Percentiles rank a stretch among this genome's conserved stretches.
Evolutionary conservation across 2,329 filamentous ascomycete genomes (phyloP).

Genomic region (Trichoderma pleuroti): DNA sequence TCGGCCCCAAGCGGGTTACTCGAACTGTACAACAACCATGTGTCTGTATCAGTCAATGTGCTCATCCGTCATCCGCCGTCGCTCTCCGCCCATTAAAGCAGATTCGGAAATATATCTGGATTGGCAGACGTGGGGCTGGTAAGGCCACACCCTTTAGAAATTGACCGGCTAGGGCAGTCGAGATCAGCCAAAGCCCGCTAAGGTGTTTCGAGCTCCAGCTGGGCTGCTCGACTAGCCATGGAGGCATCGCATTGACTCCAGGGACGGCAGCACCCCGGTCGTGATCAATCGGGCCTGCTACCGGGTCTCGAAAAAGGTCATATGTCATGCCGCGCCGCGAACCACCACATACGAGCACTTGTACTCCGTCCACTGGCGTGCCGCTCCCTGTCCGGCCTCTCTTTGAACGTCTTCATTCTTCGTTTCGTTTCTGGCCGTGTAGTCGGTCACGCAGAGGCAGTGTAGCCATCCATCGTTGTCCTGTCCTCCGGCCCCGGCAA

Average conservation of each 20-base stretch:
- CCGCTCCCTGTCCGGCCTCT: not conserved
- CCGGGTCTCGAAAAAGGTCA: conserved; percentile 19
- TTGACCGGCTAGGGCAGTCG: conserved; percentile 30
- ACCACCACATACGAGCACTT: conserved; percentile 4
- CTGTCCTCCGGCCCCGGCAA: not conserved
- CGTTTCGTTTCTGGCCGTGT: not conserved
- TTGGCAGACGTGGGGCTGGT: conserved; percentile 36
- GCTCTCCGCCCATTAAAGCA: conserved; percentile 45
- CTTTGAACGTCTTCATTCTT: not conserved
- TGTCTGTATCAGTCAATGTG: conserved; percentile 32
- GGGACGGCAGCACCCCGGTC: conserved; percentile 18
- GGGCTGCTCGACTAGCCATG: conserved; percentile 22
- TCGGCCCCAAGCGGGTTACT: conserved; percentile 29
- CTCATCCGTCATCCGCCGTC: conserved; percentile 39
- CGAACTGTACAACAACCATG: conserved; percentile 28
- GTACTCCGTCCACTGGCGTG: not conserved
- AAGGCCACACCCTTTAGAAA: conserved; percentile 21
- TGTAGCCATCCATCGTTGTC: not conserved
- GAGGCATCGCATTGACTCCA: conserved; percentile 16
- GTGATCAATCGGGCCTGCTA: conserved; percentile 21
- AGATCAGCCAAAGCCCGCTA: conserved; percentile 40
- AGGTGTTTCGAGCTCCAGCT: conserved; percentile 41
- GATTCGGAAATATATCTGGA: conserved; percentile 47
- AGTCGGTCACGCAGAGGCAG: not conserved
- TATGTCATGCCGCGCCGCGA: conserved; percentile 20